phyloP scores from a whole-genome alignment of 257 asterid genomes.

The Craterostigma plantagineum region DNA sequence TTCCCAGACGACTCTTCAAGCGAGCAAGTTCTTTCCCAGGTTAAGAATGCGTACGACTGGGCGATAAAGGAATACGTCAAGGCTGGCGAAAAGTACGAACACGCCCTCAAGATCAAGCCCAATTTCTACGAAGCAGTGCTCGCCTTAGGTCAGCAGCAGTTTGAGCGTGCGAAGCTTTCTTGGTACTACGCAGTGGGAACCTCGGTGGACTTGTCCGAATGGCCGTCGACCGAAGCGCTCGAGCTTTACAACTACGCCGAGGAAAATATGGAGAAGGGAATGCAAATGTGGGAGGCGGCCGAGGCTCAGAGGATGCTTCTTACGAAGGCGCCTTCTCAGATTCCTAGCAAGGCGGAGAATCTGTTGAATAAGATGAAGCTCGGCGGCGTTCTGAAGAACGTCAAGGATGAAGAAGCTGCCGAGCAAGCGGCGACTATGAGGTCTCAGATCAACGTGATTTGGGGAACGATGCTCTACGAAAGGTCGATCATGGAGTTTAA shows the following conservation, averaged over 20 bases:
- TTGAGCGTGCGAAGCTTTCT: slow-evolving; percentile 10
- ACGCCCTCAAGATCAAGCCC: slow-evolving; percentile 7
- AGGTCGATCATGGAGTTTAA: slow-evolving; percentile 6
- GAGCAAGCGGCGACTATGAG: slow-evolving; percentile 7
- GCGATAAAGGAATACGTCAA: slow-evolving; percentile 1
- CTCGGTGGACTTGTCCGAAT: neutral
- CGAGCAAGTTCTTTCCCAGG: neutral
- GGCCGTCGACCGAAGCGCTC: slow-evolving; percentile 8
- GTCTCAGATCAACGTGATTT: slow-evolving; percentile 7
- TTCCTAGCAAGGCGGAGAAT: neutral
- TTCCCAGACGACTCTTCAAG: neutral
- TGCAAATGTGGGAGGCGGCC: slow-evolving; percentile 10
- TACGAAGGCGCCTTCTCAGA: neutral
- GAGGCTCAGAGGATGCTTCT: slow-evolving; percentile 6
- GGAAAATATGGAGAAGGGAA: slow-evolving; percentile 8
- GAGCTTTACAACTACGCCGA: slow-evolving; percentile 10
- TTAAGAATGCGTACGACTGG: slow-evolving; percentile 8
- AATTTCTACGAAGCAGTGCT: slow-evolving; percentile 7
- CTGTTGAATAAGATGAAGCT: slow-evolving; percentile 4
- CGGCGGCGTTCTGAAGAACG: neutral
- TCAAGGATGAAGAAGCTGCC: slow-evolving; percentile 3
- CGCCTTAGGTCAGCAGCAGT: slow-evolving; percentile 11
- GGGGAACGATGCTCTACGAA: slow-evolving; percentile 9
- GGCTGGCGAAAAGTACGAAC: slow-evolving; percentile 8
- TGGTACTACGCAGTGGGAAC: slow-evolving; percentile 6